Conservation (phyloP, 192 early-diverging fungal genomes). For the Podochytrium sp. region DNA sequence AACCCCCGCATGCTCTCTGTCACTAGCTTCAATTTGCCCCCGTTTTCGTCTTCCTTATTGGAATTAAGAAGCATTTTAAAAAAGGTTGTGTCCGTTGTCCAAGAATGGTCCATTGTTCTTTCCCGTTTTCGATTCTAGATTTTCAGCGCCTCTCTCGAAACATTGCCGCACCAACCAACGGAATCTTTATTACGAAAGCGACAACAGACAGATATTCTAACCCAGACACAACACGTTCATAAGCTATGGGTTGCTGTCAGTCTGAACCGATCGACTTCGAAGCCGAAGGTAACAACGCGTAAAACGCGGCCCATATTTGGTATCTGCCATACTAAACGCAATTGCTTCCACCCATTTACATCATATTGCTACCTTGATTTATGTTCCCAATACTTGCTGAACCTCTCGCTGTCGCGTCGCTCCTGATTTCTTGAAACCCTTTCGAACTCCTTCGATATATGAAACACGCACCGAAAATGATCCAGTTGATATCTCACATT, state of each 20-base stretch:
- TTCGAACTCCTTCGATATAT: neutral
- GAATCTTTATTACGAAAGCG: no score
- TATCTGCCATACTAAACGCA: neutral
- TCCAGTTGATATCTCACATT: slow-evolving; percentile 83
- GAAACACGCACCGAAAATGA: neutral
- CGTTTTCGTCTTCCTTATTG: no score
- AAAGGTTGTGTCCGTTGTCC: no score
- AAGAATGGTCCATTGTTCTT: no score
- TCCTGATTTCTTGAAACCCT: neutral
- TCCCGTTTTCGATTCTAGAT: no score
- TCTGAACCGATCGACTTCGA: slow-evolving; percentile 72
- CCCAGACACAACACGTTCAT: neutral
- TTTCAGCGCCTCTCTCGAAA: no score
- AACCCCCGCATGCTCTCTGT: no score
- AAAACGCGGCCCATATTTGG: neutral
- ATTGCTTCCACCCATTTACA: neutral
- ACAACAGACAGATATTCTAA: no score
- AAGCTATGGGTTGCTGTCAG: slow-evolving; percentile 45
- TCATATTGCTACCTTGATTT: neutral
- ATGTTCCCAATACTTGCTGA: neutral
- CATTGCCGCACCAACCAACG: no score
- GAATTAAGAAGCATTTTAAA: no score
- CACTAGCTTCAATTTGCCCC: no score
- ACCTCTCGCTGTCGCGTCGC: neutral
- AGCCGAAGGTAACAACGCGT: slow-evolving; percentile 60